These are phyloP conservation scores for Colletotrichum gloeosporioides DNA, from an alignment of 2,329 filamentous ascomycete species.

Conservation along the genomic window DNA sequence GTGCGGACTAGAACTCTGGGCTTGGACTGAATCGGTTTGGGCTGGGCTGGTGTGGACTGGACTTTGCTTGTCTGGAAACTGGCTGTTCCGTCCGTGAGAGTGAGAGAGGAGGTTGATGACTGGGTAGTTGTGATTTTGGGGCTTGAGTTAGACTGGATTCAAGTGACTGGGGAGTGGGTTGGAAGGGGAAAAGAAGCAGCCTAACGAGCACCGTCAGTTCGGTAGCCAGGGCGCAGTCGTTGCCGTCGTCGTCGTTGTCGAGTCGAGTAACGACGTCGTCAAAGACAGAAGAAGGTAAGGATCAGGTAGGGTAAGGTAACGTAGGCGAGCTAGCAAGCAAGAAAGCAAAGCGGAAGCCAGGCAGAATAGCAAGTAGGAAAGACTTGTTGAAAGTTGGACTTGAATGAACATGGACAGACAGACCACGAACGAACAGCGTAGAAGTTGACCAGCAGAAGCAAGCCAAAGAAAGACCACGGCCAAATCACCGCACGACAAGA, in stretches of 20 bases:
- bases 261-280: not conserved
- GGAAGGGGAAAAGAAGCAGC: not conserved
- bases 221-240: not conserved
- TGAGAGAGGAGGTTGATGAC: not conserved
- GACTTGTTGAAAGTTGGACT: not conserved
- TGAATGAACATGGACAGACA: not conserved
- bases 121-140: not conserved
- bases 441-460: not conserved
- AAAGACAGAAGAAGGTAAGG: not conserved
- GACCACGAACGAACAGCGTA: not conserved
- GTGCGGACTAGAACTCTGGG: not conserved
- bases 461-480: not conserved
- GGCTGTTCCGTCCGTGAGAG: not conserved
- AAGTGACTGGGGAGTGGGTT: not conserved
- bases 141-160: not conserved
- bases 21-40: not conserved
- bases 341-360: not conserved
- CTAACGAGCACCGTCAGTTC: not conserved
- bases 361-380: not conserved
- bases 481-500: not conserved
- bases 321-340: not conserved
- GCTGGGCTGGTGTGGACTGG: not conserved
- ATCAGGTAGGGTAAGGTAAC: not conserved
- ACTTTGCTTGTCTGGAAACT: not conserved
- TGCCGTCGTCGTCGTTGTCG: not conserved